Evolutionary conservation across 169 alveolate species (phyloP), one percentile per base, ranked within the genome.

Genomic region (Cryptosporidium meleagridis): DNA sequence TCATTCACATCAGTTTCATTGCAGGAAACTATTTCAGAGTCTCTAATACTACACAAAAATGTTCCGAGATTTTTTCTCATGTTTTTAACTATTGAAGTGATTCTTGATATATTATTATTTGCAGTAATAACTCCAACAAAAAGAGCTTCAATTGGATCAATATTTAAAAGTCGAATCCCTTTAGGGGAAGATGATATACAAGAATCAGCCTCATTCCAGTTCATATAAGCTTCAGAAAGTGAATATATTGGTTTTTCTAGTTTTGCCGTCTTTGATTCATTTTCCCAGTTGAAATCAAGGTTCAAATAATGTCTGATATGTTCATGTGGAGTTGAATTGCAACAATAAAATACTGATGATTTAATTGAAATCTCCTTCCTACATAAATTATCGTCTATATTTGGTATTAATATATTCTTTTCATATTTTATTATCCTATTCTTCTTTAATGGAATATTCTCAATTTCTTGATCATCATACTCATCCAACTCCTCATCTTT

Each of bases 91-190:
- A 80, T 80, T 6, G 89, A 41, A 4, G 89, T 61, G 18, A 80
- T 80, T 31, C 89, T 59, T 44, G 61, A 67, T 16, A 80, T 80
- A 29, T 80, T 80, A 26, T 80, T 80, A 44, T 80, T 80, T 44
- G 89, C 89, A 37, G 89, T 80, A 48, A 80, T 62, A 26, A 80
- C 75, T 4, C 80, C 89, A 12, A 65, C 73, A 80, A 80, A 80
- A 3, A 65, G 73, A 61, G 89, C 89, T 48, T 80, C 89, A 59
- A 80, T 65, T 35, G 89, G 89, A 51, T 80, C 89, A 65, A 80
- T 80, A 62, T 80, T 80, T 4, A 80, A 48, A 26, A 80, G 69
- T 18, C 89, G 18, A 44, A 80, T 62, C 7, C 89, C 89, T 29
- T 41, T 80, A 16, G 75, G 89, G n/a, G 80, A 80, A 12, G 89